Evolutionary conservation across 106 monocot genomes (phyloP), one percentile per base, ranked within the genome.

Genomic region (Narthecium ossifragum): DNA sequence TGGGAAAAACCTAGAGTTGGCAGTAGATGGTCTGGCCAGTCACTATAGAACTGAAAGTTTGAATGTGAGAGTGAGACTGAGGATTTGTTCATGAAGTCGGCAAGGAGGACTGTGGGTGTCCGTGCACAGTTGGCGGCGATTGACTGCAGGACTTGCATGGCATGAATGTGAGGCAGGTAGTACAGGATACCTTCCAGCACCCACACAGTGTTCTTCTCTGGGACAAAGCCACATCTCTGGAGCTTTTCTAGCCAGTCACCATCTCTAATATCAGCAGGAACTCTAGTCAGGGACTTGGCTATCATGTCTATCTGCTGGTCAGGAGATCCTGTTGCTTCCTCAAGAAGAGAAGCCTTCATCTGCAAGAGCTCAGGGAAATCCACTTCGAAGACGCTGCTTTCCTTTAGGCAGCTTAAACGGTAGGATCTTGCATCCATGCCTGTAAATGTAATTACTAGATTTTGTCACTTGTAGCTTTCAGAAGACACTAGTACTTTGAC

Each of bases 351-450:
- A 1, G 58, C 71, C 60, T 79, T 84, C 41, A 68, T 56, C 47
- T 79, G 71, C 39, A 79, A 20, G 13, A 84, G 71, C 27, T 84
- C 79, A 10, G 68, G 68, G 46, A 84, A 84, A 57, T 84, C 84
- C 38, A 88, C 70, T 77, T 93, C 93, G 20, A 88, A 93, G 29
- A 93, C 73, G 14, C 23, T 71, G 78, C 78, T 65, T 22, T 81
- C 62, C 34, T 76, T 79, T 53, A 93, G 65, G 73, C 75, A 93
- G 56, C 58, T 62, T 29, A 93, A 72, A 31, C 93, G 75, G 63
- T 93, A 93, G 8, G 88, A 88, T 55, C 93, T 88, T 53, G 93
- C 76, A 67, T 93, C 93, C 93, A 88, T 88, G n/a, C 93, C 93
- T 93, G 64, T 26, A 63, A 17, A 13, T 10, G 11, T 53, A 29